Evolutionary conservation across 2,329 filamentous ascomycete genomes (phyloP).

Genomic region (Drechslerella dactyloides): DNA sequence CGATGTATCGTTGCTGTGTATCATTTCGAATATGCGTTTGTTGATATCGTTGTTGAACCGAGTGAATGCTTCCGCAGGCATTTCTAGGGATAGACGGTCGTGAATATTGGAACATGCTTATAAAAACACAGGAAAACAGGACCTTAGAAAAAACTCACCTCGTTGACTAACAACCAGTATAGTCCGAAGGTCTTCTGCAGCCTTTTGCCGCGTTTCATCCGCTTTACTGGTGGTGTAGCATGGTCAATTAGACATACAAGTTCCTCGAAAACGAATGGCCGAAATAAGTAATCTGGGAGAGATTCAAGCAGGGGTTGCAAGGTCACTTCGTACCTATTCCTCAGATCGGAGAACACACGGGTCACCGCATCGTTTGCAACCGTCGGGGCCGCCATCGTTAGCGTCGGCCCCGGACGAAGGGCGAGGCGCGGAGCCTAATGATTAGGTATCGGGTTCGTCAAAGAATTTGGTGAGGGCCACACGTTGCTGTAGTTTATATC

Average conservation of each 20-base stretch:
- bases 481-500: too few relatives aligned
- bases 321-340: slow-evolving; percentile 27
- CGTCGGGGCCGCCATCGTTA: slow-evolving; percentile 28
- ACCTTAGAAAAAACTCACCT: slow-evolving; percentile 57
- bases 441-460: neutral
- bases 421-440: neutral
- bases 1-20: slow-evolving; percentile 82
- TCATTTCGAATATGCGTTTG: slow-evolving; percentile 71
- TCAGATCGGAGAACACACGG: slow-evolving; percentile 45
- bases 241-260: neutral
- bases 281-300: neutral
- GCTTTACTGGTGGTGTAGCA: slow-evolving; percentile 56
- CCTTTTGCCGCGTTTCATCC: slow-evolving; percentile 60
- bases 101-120: too few relatives aligned
- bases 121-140: too few relatives aligned
- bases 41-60: slow-evolving; percentile 73
- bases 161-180: slow-evolving; percentile 60
- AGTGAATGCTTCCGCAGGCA: slow-evolving; percentile 78
- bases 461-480: neutral
- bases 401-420: neutral
- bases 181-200: slow-evolving; percentile 59
- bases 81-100: slow-evolving; percentile 64
- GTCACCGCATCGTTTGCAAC: slow-evolving; percentile 36
- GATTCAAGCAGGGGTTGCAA: neutral
- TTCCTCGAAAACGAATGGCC: too few relatives aligned